A percentile compares a stretch with the other conserved stretches of the same genome.
phyloP scores from a whole-genome alignment of 345 rosid genomes.

The Dipteronia sinensis region DNA sequence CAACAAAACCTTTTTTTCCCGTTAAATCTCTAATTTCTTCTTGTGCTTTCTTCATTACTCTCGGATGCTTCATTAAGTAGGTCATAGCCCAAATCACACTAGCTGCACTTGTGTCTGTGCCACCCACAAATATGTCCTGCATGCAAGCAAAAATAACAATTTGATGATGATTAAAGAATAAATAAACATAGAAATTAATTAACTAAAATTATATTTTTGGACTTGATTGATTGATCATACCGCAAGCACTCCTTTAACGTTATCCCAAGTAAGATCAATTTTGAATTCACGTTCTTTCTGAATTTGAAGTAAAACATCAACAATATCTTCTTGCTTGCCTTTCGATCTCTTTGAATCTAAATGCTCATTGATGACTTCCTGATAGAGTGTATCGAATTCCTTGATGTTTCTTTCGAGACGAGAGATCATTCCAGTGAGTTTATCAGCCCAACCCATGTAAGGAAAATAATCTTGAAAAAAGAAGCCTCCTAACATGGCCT shows the following conservation, averaged over 20 bases:
- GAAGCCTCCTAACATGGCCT: slow-evolving; percentile 33
- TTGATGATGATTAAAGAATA: no score
- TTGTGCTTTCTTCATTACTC: no score
- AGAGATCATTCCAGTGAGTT: slow-evolving; percentile 30
- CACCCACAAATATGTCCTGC: slow-evolving; percentile 38
- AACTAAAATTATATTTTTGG: no score
- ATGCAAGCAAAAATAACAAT: neutral
- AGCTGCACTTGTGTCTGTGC: slow-evolving; percentile 32
- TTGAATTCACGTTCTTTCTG: slow-evolving; percentile 24
- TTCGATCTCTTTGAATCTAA: slow-evolving; percentile 22
- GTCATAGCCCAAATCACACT: slow-evolving; percentile 44
- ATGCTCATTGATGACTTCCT: slow-evolving; percentile 45
- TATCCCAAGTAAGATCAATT: slow-evolving; percentile 37
- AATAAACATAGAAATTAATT: no score
- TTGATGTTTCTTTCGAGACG: slow-evolving; percentile 37
- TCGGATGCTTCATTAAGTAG: no score
- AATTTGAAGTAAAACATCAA: slow-evolving; percentile 41
- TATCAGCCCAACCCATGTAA: slow-evolving; percentile 43
- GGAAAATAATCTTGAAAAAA: slow-evolving; percentile 49
- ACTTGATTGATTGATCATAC: slow-evolving; percentile 21
- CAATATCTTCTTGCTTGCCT: slow-evolving; percentile 40
- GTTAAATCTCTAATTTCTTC: no score
- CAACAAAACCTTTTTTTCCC: no score
- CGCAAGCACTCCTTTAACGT: slow-evolving; percentile 57
- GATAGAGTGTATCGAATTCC: slow-evolving; percentile 44